A percentile compares a stretch with the other conserved stretches of the same genome.
phyloP scores from a whole-genome alignment of 2,329 filamentous ascomycete genomes.

The Cercospora sojina region DNA sequence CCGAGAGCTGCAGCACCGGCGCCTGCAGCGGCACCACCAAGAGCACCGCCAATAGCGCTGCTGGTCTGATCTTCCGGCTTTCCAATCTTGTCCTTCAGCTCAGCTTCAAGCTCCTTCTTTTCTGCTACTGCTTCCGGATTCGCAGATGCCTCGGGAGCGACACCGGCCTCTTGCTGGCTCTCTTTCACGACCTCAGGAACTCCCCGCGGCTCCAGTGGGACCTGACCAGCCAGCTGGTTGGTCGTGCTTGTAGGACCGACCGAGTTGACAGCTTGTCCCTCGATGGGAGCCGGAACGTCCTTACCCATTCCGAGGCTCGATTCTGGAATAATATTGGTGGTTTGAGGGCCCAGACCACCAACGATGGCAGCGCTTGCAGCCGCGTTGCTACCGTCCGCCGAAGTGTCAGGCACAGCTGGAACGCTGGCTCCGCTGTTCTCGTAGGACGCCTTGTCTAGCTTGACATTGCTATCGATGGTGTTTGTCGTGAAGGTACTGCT shows the following conservation, averaged over 20 bases:
- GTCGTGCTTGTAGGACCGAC: constrained; percentile 41
- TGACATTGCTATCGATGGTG: constrained; percentile 65
- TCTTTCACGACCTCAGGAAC: constrained; percentile 67
- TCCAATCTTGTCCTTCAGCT: constrained; percentile 64
- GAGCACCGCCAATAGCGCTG: constrained; percentile 41
- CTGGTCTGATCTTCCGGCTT: constrained; percentile 40
- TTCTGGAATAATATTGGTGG: constrained; percentile 72
- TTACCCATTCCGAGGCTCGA: constrained; percentile 71
- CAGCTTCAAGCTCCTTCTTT: constrained; percentile 69
- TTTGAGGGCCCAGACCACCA: constrained; percentile 50
- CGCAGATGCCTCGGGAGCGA: constrained; percentile 63
- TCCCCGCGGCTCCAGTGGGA: constrained; percentile 46
- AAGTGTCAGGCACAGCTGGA: constrained; percentile 47
- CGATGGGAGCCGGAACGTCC: constrained; percentile 25
- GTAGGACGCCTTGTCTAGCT: constrained; percentile 80
- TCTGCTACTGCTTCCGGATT: constrained; percentile 65
- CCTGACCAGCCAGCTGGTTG: constrained; percentile 46
- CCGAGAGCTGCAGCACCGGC: constrained; percentile 40
- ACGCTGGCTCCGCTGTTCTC: constrained; percentile 67
- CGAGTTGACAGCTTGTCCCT: constrained; percentile 23
- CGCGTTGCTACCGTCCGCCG: constrained; percentile 21
- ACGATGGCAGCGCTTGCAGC: constrained; percentile 41
- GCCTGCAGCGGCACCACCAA: constrained; percentile 41
- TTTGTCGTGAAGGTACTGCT: constrained; percentile 62
- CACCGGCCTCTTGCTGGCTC: constrained; percentile 66